phyloP scores from a whole-genome alignment of 2,329 filamentous ascomycete species.

The Fusarium brevicatenulatum region DNA sequence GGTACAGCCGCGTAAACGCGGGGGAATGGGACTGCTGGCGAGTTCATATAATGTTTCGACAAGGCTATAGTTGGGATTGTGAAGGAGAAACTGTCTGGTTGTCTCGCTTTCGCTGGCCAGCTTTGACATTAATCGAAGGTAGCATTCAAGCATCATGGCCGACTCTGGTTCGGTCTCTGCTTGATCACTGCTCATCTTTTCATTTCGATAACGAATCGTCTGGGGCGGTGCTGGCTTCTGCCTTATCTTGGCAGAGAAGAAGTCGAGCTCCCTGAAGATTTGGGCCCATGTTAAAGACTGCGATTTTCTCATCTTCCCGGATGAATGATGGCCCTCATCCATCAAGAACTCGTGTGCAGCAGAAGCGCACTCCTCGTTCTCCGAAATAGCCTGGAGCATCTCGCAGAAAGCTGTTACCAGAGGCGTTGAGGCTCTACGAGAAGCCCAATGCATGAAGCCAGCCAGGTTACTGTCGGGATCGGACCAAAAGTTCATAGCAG shows the following conservation, averaged over 20 bases:
- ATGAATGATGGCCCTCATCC: slow-evolving; percentile 80
- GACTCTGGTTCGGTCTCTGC: slow-evolving; percentile 90
- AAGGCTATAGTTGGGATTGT: slow-evolving; percentile 72
- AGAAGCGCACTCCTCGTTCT: slow-evolving; percentile 82
- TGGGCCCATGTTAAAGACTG: slow-evolving; percentile 92
- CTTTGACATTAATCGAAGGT: slow-evolving; percentile 87
- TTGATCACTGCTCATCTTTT: slow-evolving; percentile 71
- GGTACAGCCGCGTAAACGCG: slow-evolving; percentile 82
- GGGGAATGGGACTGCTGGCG: slow-evolving; percentile 79
- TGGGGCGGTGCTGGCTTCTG: slow-evolving; percentile 69
- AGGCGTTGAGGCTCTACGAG: slow-evolving; percentile 92
- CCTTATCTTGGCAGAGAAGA: slow-evolving; percentile 82
- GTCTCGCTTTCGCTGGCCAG: slow-evolving; percentile 78
- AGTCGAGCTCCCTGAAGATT: slow-evolving; percentile 89
- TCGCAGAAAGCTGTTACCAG: slow-evolving; percentile 96
- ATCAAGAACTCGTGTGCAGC: slow-evolving; percentile 89
- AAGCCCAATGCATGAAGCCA: slow-evolving; percentile 97
- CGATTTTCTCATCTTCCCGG: slow-evolving; percentile 82
- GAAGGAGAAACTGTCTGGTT: slow-evolving; percentile 79
- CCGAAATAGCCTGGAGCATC: slow-evolving; percentile 89
- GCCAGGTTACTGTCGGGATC: slow-evolving; percentile 93
- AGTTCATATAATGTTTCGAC: slow-evolving; percentile 81
- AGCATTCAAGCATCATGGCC: slow-evolving; percentile 95
- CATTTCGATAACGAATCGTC: slow-evolving; percentile 59
- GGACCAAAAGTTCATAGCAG: slow-evolving; percentile 89